phyloP scores from a whole-genome alignment of 208 protist species.

The Acanthamoeba sp. region DNA sequence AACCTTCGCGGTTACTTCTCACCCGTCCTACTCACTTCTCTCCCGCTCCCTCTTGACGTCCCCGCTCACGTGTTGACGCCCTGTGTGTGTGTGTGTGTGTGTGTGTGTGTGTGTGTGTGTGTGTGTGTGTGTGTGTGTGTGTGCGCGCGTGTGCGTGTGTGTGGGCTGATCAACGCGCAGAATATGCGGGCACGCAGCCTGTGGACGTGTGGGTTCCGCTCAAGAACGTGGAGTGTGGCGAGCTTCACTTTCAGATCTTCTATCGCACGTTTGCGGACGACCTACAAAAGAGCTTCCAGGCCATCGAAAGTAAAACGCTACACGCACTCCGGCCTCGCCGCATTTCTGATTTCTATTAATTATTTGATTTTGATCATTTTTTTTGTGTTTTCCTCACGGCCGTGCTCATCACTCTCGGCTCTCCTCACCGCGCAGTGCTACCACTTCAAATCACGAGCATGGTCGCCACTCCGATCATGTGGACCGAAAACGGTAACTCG shows the following conservation, averaged over 20 bases:
- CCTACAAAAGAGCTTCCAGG: conserved; percentile 20
- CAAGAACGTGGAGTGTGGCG: background rate
- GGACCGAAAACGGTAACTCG: background rate
- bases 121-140: background rate
- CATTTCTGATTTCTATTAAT: too few relatives aligned
- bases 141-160: background rate
- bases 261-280: conserved; percentile 27
- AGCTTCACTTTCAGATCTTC: background rate
- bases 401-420: too few relatives aligned
- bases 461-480: background rate
- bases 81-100: background rate
- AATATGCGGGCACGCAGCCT: background rate
- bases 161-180: background rate
- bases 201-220: background rate
- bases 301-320: background rate
- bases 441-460: background rate
- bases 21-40: too few relatives aligned
- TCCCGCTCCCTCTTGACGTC: background rate
- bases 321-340: too few relatives aligned
- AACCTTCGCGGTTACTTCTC: background rate
- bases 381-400: too few relatives aligned
- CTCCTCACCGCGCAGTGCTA: background rate
- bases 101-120: background rate
- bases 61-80: background rate
- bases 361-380: too few relatives aligned